A percentile compares a stretch with the other conserved stretches of the same genome.
Conservation (phyloP, 768 basidiomycete genomes). For the Dictyophora rubrovolvata region DNA sequence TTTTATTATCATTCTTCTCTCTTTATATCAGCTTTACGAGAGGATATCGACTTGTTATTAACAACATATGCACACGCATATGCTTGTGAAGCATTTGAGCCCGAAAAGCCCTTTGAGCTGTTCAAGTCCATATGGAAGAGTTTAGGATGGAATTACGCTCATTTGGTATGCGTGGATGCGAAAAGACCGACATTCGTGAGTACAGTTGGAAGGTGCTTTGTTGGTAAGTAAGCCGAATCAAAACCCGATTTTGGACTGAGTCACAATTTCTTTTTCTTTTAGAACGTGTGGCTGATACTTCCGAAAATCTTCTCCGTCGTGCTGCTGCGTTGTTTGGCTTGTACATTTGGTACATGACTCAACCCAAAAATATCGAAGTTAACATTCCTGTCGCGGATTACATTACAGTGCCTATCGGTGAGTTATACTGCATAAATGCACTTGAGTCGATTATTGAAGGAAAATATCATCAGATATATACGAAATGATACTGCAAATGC, state of each 20-base stretch:
- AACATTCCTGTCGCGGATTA: slow-evolving; percentile 39
- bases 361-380: slow-evolving; percentile 47
- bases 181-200: slow-evolving; percentile 55
- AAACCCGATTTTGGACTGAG: background rate
- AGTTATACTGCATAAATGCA: slow-evolving; percentile 12
- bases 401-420: slow-evolving; percentile 54
- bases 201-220: slow-evolving; percentile 51
- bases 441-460: background rate
- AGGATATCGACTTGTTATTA: slow-evolving; percentile 51
- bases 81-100: slow-evolving; percentile 18
- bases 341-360: slow-evolving; percentile 62
- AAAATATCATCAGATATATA: slow-evolving; percentile 41
- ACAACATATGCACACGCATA: slow-evolving; percentile 44
- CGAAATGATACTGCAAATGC: slow-evolving; percentile 36
- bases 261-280: background rate
- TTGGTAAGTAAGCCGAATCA: slow-evolving; percentile 35
- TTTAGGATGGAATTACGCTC: slow-evolving; percentile 66
- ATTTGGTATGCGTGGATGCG: slow-evolving; percentile 63
- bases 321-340: slow-evolving; percentile 55
- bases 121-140: slow-evolving; percentile 64
- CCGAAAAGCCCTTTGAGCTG: slow-evolving; percentile 44
- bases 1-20: slow-evolving; percentile 70
- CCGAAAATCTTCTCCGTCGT: slow-evolving; percentile 44
- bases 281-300: slow-evolving; percentile 43
- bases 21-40: slow-evolving; percentile 53